Conservation (phyloP, 1,284 basidiomycete species). For the Uromyces viciae-fabae region DNA sequence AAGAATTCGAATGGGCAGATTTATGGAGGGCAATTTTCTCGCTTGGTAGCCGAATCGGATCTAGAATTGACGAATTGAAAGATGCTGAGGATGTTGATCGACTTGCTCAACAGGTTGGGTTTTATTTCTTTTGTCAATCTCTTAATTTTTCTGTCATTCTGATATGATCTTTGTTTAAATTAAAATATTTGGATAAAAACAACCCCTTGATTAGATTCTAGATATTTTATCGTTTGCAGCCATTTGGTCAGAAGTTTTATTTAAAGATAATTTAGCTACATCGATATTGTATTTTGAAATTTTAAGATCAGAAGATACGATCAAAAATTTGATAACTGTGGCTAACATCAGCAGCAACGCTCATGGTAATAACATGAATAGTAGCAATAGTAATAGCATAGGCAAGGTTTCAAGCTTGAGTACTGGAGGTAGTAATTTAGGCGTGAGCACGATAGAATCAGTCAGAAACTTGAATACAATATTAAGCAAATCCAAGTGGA, state of each 20-base stretch:
- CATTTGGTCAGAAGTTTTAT: conserved; percentile 51
- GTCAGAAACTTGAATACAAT: conserved; percentile 49
- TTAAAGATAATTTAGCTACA: conserved; percentile 45
- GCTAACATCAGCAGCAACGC: conserved; percentile 43
- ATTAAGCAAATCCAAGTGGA: conserved; percentile 47
- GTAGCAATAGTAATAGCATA: conserved; percentile 1
- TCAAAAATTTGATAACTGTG: conserved; percentile 49
- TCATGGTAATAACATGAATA: background rate
- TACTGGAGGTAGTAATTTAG: conserved; percentile 25
- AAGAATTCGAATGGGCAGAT: conserved; percentile 49
- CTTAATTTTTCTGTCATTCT: too few species aligned
- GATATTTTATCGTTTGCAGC: conserved; percentile 50
- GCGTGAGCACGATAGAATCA: conserved; percentile 49
- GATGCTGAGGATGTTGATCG: conserved; percentile 15
- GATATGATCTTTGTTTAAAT: too few species aligned
- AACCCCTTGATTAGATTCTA: conserved; percentile 49
- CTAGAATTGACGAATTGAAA: conserved; percentile 46
- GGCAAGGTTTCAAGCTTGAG: background rate
- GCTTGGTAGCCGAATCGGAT: conserved; percentile 48
- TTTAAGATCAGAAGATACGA: conserved; percentile 49
- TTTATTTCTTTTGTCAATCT: background rate
- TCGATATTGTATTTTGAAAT: conserved; percentile 51
- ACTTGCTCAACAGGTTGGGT: conserved; percentile 42
- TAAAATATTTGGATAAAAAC: too few species aligned
- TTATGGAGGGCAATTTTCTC: conserved; percentile 49